A percentile compares a stretch with the other conserved stretches of the same genome.
Evolutionary conservation across 352 stramenopile genomes (phyloP).

Genomic region (Saprolegnia diclina): DNA sequence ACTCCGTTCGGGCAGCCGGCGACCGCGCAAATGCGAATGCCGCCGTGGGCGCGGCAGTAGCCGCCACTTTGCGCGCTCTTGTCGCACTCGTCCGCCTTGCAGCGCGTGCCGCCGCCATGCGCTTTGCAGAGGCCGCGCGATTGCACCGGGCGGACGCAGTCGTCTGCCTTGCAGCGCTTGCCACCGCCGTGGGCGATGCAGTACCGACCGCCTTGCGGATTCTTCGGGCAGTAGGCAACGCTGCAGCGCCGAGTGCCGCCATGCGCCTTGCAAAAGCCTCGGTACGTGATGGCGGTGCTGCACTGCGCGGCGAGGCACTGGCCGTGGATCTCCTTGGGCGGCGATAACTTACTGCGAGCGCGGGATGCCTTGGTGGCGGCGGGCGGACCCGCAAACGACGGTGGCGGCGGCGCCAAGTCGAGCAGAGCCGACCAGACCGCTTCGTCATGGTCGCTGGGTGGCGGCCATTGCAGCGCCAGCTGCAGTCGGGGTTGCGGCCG

Average conservation of each 20-base stretch:
- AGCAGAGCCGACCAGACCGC: too few species aligned
- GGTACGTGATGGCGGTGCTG: background rate
- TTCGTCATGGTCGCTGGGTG: too few species aligned
- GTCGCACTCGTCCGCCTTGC: conserved; percentile 77
- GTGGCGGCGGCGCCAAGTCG: background rate
- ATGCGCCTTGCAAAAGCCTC: conserved; percentile 81
- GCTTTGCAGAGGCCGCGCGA: conserved; percentile 80
- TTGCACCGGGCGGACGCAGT: conserved; percentile 71
- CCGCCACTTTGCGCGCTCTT: conserved; percentile 73
- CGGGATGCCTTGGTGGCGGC: background rate
- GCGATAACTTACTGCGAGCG: background rate
- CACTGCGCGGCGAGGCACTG: background rate
- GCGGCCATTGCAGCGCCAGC: too few species aligned
- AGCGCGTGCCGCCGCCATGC: conserved; percentile 73
- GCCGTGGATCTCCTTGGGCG: background rate
- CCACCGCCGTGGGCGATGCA: conserved; percentile 81
- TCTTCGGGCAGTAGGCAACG: conserved; percentile 81
- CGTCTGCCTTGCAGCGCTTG: conserved; percentile 80
- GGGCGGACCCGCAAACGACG: too few species aligned
- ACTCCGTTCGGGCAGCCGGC: conserved; percentile 66
- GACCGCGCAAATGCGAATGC: conserved; percentile 71
- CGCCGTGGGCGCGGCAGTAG: conserved; percentile 69
- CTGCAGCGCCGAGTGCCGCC: conserved; percentile 77
- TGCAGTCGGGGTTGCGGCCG: too few species aligned
- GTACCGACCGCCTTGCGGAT: conserved; percentile 77